Conservation (phyloP, 106 monocot species). For the Iris macrosiphon region DNA sequence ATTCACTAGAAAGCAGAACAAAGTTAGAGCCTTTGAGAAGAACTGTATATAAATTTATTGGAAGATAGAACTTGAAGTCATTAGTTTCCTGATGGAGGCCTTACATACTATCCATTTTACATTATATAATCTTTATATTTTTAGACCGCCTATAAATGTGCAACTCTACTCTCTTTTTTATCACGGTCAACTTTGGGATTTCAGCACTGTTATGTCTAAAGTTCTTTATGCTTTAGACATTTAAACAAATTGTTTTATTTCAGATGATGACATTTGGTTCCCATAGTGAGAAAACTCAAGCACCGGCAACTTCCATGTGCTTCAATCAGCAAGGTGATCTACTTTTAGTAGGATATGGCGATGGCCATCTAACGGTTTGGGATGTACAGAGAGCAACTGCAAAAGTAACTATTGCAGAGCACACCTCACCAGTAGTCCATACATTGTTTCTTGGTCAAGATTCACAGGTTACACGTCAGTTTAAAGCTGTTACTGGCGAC, state of each 20-base stretch:
- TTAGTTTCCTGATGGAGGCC: no score
- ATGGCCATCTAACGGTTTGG: constrained; percentile 92
- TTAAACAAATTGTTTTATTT: constrained; percentile 18
- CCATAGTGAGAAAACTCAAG: constrained; percentile 64
- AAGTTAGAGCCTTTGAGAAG: no score
- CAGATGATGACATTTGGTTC: constrained; percentile 70
- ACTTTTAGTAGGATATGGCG: constrained; percentile 84
- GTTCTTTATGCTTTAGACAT: constrained; percentile 1
- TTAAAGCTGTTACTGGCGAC: constrained; percentile 88
- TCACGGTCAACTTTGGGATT: not conserved
- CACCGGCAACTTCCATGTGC: constrained; percentile 88
- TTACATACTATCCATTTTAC: no score
- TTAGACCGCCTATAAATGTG: no score
- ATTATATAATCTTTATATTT: no score
- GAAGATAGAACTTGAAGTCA: no score
- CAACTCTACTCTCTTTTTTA: no score
- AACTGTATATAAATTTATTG: no score
- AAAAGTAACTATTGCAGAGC: constrained; percentile 76
- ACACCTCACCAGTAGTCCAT: constrained; percentile 77
- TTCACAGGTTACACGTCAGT: constrained; percentile 62
- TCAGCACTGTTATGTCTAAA: not conserved
- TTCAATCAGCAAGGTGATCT: constrained; percentile 94
- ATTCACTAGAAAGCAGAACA: no score
- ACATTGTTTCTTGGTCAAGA: constrained; percentile 78
- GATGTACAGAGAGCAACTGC: constrained; percentile 71